A percentile compares a stretch with the other conserved stretches of the same genome.
These are phyloP conservation scores for Botrytis byssoidea DNA, from an alignment of 2,329 filamentous ascomycete genomes.

Conservation along the genomic window DNA sequence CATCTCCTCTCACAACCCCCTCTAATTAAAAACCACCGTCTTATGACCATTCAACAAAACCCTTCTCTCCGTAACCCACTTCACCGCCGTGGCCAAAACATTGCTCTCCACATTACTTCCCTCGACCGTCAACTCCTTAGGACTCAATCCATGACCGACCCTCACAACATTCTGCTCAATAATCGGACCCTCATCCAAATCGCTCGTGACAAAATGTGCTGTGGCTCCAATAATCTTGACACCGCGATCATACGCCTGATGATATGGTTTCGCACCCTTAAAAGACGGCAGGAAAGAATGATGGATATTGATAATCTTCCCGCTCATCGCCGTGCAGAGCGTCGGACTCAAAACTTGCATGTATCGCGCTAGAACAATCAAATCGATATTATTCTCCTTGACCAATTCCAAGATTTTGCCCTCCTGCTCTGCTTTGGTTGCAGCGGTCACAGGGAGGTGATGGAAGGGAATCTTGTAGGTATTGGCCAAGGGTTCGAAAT, in stretches of 20 bases:
- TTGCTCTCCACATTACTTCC: slow-evolving; percentile 83
- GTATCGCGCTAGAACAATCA: slow-evolving; percentile 79
- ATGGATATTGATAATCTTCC: slow-evolving; percentile 90
- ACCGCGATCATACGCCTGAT: slow-evolving; percentile 81
- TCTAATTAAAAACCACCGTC: slow-evolving; percentile 68
- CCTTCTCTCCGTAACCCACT: slow-evolving; percentile 77
- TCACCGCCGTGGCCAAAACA: slow-evolving; percentile 76
- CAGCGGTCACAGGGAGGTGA: slow-evolving; percentile 76
- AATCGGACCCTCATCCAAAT: slow-evolving; percentile 82
- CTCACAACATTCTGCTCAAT: slow-evolving; percentile 80
- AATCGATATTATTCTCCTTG: slow-evolving; percentile 66
- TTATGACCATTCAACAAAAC: slow-evolving; percentile 77
- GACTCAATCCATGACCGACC: slow-evolving; percentile 73
- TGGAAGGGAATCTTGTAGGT: slow-evolving; percentile 77
- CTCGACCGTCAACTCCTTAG: slow-evolving; percentile 74
- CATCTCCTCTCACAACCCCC: too few relatives aligned
- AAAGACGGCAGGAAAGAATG: slow-evolving; percentile 83
- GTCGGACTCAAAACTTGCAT: slow-evolving; percentile 81
- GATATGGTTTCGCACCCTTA: slow-evolving; percentile 86
- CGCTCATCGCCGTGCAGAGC: slow-evolving; percentile 75
- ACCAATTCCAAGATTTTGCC: slow-evolving; percentile 68
- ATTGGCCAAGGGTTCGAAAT: slow-evolving; percentile 65
- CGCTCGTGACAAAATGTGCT: slow-evolving; percentile 81
- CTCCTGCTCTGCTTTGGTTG: slow-evolving; percentile 76
- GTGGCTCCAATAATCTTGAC: slow-evolving; percentile 88